Evolutionary conservation across 2,329 filamentous ascomycete genomes (phyloP).

Genomic region (Purpureocillium takamizusanense): DNA sequence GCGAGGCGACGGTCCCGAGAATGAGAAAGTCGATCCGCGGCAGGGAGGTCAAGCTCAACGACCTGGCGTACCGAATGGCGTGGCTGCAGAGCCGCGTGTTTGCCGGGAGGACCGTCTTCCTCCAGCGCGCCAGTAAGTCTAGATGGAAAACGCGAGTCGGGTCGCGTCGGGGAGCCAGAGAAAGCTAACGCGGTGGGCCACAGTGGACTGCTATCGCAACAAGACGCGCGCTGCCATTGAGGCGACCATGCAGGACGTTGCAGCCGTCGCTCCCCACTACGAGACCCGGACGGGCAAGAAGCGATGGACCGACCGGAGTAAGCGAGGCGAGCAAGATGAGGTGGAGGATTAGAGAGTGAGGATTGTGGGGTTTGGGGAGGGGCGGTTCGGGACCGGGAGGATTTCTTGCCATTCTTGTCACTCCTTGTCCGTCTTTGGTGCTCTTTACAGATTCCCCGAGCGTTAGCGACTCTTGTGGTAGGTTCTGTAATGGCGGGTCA

Average conservation of each 20-base stretch:
- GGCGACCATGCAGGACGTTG: constrained; percentile 65
- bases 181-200: constrained; percentile 5
- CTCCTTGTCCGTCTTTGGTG: too few relatives aligned
- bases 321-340: constrained; percentile 21
- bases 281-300: constrained; percentile 84
- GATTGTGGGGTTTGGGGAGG: too few relatives aligned
- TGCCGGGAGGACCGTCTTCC: constrained; percentile 73
- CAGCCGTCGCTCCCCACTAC: constrained; percentile 70
- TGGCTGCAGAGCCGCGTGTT: constrained; percentile 95
- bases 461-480: too few relatives aligned
- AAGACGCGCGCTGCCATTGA: constrained; percentile 82
- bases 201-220: constrained; percentile 89
- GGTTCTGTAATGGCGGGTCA: too few relatives aligned
- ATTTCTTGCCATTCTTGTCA: too few relatives aligned
- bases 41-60: constrained; percentile 86
- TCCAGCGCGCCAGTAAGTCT: constrained; percentile 81
- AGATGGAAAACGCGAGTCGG: not conserved
- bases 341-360: constrained; percentile 15
- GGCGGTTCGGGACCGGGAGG: too few relatives aligned
- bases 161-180: not conserved
- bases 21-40: constrained; percentile 60
- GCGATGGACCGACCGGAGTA: constrained; percentile 54
- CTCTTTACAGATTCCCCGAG: too few relatives aligned
- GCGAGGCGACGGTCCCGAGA: constrained; percentile 65
- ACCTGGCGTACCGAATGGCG: constrained; percentile 88